Evolutionary conservation across 768 basidiomycete species (phyloP).

Genomic region (Hygrocybe coccinea): DNA sequence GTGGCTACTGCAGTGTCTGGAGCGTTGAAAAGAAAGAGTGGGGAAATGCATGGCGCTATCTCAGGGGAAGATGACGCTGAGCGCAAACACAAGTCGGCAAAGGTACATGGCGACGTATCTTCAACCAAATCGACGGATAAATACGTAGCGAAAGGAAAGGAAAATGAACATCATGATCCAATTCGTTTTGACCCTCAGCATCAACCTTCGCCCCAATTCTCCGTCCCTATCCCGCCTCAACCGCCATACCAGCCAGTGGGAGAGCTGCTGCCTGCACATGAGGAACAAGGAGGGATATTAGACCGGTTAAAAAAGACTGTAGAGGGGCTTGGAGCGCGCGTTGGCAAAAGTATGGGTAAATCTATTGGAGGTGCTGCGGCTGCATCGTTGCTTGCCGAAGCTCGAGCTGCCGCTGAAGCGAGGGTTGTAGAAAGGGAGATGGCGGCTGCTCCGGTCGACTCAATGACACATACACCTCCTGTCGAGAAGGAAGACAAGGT

Average conservation of each 20-base stretch:
- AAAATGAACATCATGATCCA: background rate
- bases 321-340: slow-evolving; percentile 56
- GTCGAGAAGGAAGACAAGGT: background rate
- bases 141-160: background rate
- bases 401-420: slow-evolving; percentile 61
- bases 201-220: background rate
- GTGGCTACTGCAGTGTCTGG: background rate
- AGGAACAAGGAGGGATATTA: slow-evolving; percentile 46
- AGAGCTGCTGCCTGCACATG: background rate
- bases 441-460: slow-evolving; percentile 38
- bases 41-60: slow-evolving; percentile 34
- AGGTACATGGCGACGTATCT: slow-evolving; percentile 36
- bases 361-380: slow-evolving; percentile 56
- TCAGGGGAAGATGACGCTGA: slow-evolving; percentile 32
- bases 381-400: slow-evolving; percentile 61
- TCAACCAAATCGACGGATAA: background rate
- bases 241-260: background rate
- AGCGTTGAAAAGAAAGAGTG: slow-evolving; percentile 62
- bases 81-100: slow-evolving; percentile 47
- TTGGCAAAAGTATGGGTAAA: slow-evolving; percentile 55
- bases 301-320: slow-evolving; percentile 68
- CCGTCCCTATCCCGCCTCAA: background rate
- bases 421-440: slow-evolving; percentile 61
- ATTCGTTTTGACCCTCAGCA: background rate
- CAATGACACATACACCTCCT: slow-evolving; percentile 10